Conservation (phyloP, 2,329 filamentous ascomycete species). For the Pseudocercospora fijiensis region DNA sequence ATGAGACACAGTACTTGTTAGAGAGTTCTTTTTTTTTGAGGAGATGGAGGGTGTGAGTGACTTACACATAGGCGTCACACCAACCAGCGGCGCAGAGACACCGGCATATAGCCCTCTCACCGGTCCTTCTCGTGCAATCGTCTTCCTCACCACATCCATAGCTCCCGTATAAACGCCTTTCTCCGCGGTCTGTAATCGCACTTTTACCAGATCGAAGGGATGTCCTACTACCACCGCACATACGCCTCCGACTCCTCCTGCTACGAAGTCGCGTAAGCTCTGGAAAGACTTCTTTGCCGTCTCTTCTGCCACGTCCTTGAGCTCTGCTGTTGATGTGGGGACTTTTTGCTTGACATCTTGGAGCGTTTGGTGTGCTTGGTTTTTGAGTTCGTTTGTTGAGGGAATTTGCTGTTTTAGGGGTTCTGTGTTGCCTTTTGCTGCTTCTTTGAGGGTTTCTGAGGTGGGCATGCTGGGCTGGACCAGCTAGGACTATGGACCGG, state of each 20-base stretch:
- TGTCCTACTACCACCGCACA: slow-evolving; percentile 92
- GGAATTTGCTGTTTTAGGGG: slow-evolving; percentile 25
- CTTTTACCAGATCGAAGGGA: slow-evolving; percentile 97
- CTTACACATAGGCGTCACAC: slow-evolving; percentile 98
- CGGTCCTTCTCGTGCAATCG: slow-evolving; percentile 81
- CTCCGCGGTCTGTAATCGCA: slow-evolving; percentile 93
- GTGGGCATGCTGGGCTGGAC: slow-evolving; percentile 22
- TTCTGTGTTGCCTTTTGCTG: slow-evolving; percentile 24
- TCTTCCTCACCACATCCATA: slow-evolving; percentile 87
- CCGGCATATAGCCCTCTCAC: slow-evolving; percentile 85
- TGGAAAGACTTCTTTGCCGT: slow-evolving; percentile 57
- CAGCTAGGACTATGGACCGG: background rate
- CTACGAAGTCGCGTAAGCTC: slow-evolving; percentile 75
- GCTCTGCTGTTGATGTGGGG: slow-evolving; percentile 42
- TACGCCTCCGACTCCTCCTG: slow-evolving; percentile 88
- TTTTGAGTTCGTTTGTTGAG: slow-evolving; percentile 20
- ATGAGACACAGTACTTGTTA: slow-evolving; percentile 23
- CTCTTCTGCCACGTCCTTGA: slow-evolving; percentile 54
- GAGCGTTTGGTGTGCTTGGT: slow-evolving; percentile 21
- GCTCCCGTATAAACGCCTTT: slow-evolving; percentile 87
- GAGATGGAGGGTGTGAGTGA: slow-evolving; percentile 29
- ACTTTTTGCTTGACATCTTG: slow-evolving; percentile 26
- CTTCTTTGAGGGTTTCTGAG: slow-evolving; percentile 24
- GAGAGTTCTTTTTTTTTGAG: too few relatives aligned
- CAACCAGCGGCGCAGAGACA: slow-evolving; percentile 88